Percentiles rank a stretch among this genome's conserved stretches.
phyloP scores from a whole-genome alignment of 2,329 filamentous ascomycete genomes.

The Colletotrichum lini region DNA sequence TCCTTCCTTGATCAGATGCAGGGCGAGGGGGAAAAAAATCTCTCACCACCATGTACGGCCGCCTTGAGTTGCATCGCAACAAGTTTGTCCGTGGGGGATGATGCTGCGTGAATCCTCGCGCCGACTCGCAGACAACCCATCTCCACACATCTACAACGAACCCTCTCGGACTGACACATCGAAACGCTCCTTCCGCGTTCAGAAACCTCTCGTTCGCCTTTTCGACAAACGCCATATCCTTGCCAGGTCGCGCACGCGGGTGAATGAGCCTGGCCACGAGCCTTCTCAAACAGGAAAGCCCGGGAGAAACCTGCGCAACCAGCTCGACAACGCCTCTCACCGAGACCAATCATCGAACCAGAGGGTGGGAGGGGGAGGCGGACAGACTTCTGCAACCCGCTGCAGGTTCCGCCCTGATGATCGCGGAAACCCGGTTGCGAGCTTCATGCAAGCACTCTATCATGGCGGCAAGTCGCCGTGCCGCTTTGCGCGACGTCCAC shows the following conservation, averaged over 20 bases:
- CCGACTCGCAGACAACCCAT: background rate
- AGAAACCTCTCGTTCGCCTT: slow-evolving; percentile 3
- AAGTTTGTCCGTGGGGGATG: slow-evolving; percentile 12
- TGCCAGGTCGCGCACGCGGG: slow-evolving; percentile 5
- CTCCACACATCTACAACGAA: slow-evolving; percentile 22
- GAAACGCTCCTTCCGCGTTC: slow-evolving; percentile 21
- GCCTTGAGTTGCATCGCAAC: slow-evolving; percentile 39
- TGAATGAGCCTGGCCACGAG: slow-evolving; percentile 3
- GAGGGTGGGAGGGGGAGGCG: background rate
- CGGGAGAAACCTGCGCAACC: slow-evolving; percentile 9
- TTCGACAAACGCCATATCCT: slow-evolving; percentile 21
- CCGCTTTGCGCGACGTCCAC: slow-evolving; percentile 25
- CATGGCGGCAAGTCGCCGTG: background rate
- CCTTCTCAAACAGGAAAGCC: slow-evolving; percentile 28
- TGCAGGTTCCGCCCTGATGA: slow-evolving; percentile 3
- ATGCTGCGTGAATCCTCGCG: slow-evolving; percentile 14
- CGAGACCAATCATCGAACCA: background rate
- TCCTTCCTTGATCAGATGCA: slow-evolving; percentile 23
- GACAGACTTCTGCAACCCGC: background rate
- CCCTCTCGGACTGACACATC: slow-evolving; percentile 3
- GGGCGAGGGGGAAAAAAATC: background rate
- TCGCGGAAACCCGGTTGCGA: background rate
- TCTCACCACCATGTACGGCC: slow-evolving; percentile 19
- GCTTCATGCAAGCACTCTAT: slow-evolving; percentile 34
- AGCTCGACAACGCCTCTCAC: background rate